Conservation (phyloP, 345 rosid species). For the Lepidium africanum region DNA sequence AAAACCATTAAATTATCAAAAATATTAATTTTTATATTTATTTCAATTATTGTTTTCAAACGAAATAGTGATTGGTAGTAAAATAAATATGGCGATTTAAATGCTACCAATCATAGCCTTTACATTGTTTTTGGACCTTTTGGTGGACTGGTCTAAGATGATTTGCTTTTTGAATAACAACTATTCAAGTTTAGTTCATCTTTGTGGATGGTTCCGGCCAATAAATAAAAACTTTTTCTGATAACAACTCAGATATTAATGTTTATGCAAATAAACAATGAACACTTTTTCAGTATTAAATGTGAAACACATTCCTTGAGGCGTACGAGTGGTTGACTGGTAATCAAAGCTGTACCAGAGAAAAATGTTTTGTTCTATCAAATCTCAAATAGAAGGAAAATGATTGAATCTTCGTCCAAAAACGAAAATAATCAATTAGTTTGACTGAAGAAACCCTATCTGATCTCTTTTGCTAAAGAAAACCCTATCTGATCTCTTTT, state of each 20-base stretch:
- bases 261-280: not conserved
- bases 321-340: conserved; percentile 24
- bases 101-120: no score
- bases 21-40: no score
- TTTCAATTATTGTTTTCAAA: no score
- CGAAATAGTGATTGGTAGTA: no score
- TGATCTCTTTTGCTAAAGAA: no score
- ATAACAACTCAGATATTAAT: not conserved
- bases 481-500: no score
- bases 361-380: not conserved
- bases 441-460: conserved; percentile 1
- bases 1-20: no score
- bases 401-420: not conserved
- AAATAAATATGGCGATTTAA: no score
- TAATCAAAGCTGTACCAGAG: conserved; percentile 14
- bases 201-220: conserved; percentile 18
- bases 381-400: not conserved
- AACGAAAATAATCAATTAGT: not conserved
- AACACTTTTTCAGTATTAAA: conserved; percentile 14
- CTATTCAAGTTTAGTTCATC: not conserved
- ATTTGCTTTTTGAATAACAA: not conserved
- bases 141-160: not conserved
- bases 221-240: conserved; percentile 14
- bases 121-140: no score
- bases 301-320: conserved; percentile 28